Evolutionary conservation across 192 early-diverging fungal genomes (phyloP), one percentile per base, ranked within the genome.

Genomic region (Backusella liffmaniae): DNA sequence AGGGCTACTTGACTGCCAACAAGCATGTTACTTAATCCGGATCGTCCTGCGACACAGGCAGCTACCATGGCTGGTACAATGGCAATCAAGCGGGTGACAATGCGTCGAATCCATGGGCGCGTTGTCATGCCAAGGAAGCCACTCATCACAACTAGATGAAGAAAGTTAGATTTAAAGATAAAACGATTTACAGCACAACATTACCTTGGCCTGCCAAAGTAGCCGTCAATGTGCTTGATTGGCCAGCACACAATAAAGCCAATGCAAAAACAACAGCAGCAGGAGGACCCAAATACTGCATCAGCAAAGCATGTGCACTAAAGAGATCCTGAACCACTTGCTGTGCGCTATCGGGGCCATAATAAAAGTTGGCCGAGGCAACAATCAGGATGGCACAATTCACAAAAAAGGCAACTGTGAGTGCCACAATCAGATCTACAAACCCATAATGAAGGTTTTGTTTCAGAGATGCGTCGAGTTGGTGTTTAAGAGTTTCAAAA

Each of bases 371-470:
- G 4, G 94, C 88, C 6, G 88, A 83, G 12, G 94, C 85, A 70
- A 96, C 93, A 59, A 94, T 94, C 39, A 96, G 80, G 53, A 96
- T 96, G 5, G 94, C 87, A 15, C 87, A 86, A 74, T 96, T 95
- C 62, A 96, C 91, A 78, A 92, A 87, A 35, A 95, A 76, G 0
- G 94, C 93, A 80, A 93, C 89, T 0, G 81, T 84, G 16, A 96
- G 77, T 3, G 94, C 92, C 1, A 94, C 70, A 8, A 85, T 83
- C 7, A 89, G 87, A 77, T 96, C 94, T 44, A 90, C 67, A 77
- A 87, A 82, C 0, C 90, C 86, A 80, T 91, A 88, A 23, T 74
- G 67, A 3, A 81, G 59, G 39, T 81, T 77, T 7, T 23, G 66
- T 10, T 70, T 74, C 35, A 81, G 51, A 21, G 36, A 32, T 12